Evolutionary conservation across 2,329 filamentous ascomycete species (phyloP).

Genomic region (Huntiella abstrusa): DNA sequence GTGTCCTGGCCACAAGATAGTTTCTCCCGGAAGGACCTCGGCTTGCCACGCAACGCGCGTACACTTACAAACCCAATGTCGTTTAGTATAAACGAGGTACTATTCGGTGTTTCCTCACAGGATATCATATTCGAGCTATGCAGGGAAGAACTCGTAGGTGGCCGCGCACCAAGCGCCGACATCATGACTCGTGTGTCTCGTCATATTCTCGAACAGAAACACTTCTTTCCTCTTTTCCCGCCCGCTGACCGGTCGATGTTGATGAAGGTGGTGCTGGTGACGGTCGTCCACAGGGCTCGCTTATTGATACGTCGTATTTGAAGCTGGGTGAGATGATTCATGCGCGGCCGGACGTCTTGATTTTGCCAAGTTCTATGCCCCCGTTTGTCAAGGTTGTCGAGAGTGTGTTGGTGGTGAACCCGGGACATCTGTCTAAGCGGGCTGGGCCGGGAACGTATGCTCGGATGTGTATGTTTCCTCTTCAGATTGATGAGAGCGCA

Average conservation of each 20-base stretch:
- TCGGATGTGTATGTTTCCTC: slow-evolving; percentile 54
- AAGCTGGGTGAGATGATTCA: slow-evolving; percentile 84
- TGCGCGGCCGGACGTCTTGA: slow-evolving; percentile 64
- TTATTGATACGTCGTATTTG: slow-evolving; percentile 66
- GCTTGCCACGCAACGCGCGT: slow-evolving; percentile 55
- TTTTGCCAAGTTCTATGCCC: slow-evolving; percentile 65
- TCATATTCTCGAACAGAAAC: slow-evolving; percentile 72
- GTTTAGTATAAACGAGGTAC: slow-evolving; percentile 68
- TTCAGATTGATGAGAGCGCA: slow-evolving; percentile 33
- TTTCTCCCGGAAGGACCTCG: slow-evolving; percentile 51
- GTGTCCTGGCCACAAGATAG: slow-evolving; percentile 60
- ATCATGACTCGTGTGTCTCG: slow-evolving; percentile 52
- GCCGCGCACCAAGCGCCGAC: slow-evolving; percentile 19
- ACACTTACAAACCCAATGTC: slow-evolving; percentile 85
- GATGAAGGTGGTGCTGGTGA: slow-evolving; percentile 42
- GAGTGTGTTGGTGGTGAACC: slow-evolving; percentile 77
- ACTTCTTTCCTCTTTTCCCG: slow-evolving; percentile 81
- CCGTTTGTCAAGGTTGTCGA: slow-evolving; percentile 87
- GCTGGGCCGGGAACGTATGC: slow-evolving; percentile 73
- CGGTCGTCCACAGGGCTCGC: slow-evolving; percentile 49
- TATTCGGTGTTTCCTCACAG: slow-evolving; percentile 64
- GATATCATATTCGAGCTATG: slow-evolving; percentile 70
- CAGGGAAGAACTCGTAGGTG: slow-evolving; percentile 40
- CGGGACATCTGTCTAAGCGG: slow-evolving; percentile 69
- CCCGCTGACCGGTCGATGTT: slow-evolving; percentile 50